Evolutionary conservation across 495 filamentous ascomycete species (phyloP).

Genomic region (Amphirosellinia nigrospora): DNA sequence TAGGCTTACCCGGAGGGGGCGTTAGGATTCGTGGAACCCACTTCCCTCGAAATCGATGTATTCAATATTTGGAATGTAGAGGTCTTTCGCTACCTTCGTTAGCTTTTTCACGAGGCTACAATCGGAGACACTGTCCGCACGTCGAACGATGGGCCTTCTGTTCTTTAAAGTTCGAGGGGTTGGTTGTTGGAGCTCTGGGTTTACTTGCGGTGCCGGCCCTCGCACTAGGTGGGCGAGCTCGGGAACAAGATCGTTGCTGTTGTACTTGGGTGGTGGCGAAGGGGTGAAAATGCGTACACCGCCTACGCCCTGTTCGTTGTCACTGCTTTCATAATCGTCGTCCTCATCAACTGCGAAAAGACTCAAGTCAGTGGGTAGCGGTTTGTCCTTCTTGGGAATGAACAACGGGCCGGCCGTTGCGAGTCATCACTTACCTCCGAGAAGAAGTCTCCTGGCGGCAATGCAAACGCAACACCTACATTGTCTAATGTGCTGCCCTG

Average conservation of each 20-base stretch:
- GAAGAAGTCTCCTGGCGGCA: neutral
- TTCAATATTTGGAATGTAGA: slow-evolving; percentile 13
- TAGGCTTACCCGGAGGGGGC: neutral
- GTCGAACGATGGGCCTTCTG: neutral
- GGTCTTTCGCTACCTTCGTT: slow-evolving; percentile 21
- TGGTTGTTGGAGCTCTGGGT: slow-evolving; percentile 21
- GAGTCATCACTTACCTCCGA: neutral
- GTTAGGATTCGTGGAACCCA: neutral
- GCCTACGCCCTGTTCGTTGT: neutral
- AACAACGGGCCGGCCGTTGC: neutral
- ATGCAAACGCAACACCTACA: neutral
- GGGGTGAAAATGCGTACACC: neutral
- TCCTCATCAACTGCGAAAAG: neutral
- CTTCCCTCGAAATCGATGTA: slow-evolving; percentile 4
- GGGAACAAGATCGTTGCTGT: neutral
- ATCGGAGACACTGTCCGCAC: neutral
- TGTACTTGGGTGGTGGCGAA: slow-evolving; percentile 4
- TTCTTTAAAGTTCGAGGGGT: neutral
- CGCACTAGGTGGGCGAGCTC: neutral
- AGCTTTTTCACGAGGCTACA: slow-evolving; percentile 18
- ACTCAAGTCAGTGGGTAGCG: neutral
- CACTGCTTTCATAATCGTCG: neutral
- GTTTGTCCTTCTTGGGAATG: neutral
- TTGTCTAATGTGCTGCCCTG: no score
- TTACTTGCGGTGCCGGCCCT: neutral